Conservation (phyloP, 805 yeast genomes). For the Monosporozyma aerobia region DNA sequence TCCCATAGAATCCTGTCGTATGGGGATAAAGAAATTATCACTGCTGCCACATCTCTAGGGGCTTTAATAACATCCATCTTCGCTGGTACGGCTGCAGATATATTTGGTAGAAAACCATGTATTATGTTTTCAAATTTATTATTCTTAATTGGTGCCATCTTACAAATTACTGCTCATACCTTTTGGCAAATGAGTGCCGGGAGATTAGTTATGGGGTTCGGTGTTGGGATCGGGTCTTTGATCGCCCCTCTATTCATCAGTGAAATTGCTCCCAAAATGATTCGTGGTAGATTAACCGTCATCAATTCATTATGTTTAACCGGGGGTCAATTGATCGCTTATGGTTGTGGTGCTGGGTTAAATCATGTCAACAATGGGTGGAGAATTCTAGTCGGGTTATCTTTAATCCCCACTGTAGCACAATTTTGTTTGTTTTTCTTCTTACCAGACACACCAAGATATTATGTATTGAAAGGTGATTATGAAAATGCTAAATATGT, state of each 20-base stretch:
- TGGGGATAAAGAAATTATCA: constrained; percentile 82
- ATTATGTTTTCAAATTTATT: constrained; percentile 73
- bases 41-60: constrained; percentile 91
- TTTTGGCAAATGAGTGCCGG: constrained; percentile 92
- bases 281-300: constrained; percentile 85
- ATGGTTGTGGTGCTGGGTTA: constrained; percentile 87
- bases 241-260: constrained; percentile 90
- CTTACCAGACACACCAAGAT: constrained; percentile 95
- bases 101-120: constrained; percentile 76
- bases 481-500: constrained; percentile 59
- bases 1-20: constrained; percentile 48
- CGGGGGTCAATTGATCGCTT: constrained; percentile 91
- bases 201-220: constrained; percentile 88
- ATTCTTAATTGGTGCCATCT: constrained; percentile 74
- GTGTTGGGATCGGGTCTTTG: constrained; percentile 90
- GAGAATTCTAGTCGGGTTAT: constrained; percentile 85
- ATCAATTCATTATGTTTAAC: constrained; percentile 85
- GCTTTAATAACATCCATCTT: constrained; percentile 71
- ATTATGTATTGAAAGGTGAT: constrained; percentile 62
- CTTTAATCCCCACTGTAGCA: constrained; percentile 75
- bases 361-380: constrained; percentile 71
- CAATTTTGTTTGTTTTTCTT: constrained; percentile 73
- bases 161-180: constrained; percentile 72
- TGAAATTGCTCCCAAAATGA: constrained; percentile 86
- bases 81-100: constrained; percentile 79